These are phyloP conservation scores for Lactarius akahatsu DNA, from an alignment of 768 basidiomycete genomes.

Conservation along the genomic window DNA sequence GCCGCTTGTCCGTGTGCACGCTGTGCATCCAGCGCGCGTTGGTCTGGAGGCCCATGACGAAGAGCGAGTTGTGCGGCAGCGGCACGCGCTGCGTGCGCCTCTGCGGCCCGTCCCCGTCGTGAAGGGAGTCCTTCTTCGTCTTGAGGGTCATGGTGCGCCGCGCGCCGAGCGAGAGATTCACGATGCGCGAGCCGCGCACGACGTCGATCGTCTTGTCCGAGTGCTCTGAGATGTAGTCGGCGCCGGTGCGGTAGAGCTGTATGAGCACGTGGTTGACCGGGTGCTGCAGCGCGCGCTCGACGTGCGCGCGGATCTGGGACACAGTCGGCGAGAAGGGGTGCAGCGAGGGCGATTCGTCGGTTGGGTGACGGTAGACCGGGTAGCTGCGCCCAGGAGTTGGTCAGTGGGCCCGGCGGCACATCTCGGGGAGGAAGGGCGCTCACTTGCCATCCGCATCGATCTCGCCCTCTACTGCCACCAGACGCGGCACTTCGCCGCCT, in stretches of 20 bases:
- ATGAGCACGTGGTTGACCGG: slow-evolving; percentile 84
- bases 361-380: slow-evolving; percentile 80
- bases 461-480: slow-evolving; percentile 61
- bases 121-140: slow-evolving; percentile 50
- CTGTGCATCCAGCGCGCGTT: slow-evolving; percentile 76
- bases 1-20: slow-evolving; percentile 75
- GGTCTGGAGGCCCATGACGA: slow-evolving; percentile 72
- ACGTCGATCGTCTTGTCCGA: slow-evolving; percentile 87
- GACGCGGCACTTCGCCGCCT: slow-evolving; percentile 74
- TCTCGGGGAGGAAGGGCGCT: neutral
- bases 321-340: slow-evolving; percentile 69
- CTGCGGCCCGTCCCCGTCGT: neutral
- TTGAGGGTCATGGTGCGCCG: slow-evolving; percentile 76
- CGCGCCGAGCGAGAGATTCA: slow-evolving; percentile 80
- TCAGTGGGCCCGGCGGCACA: slow-evolving; percentile 11
- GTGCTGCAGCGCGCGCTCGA: slow-evolving; percentile 57
- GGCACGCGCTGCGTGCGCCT: slow-evolving; percentile 55
- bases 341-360: slow-evolving; percentile 73
- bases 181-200: slow-evolving; percentile 67
- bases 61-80: slow-evolving; percentile 80
- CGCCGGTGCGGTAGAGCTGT: slow-evolving; percentile 75
- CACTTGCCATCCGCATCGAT: slow-evolving; percentile 53
- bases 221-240: slow-evolving; percentile 83
- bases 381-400: slow-evolving; percentile 42
- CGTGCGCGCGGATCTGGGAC: slow-evolving; percentile 57